Percentiles rank a stretch among this genome's conserved stretches.
phyloP scores from a whole-genome alignment of 176 grass and related monocot species.

The Saccharum spontaneum region DNA sequence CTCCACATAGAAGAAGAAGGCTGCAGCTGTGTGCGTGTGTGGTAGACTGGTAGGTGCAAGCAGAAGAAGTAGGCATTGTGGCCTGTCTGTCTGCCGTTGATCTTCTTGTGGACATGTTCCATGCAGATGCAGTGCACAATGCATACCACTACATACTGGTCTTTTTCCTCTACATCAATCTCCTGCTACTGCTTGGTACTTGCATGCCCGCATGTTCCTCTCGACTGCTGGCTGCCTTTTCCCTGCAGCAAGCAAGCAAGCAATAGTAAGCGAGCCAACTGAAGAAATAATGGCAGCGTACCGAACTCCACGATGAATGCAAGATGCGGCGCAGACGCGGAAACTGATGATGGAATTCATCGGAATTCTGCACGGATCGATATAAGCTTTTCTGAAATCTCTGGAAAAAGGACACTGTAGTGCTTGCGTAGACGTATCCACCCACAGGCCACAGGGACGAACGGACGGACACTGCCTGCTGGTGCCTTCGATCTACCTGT shows the following conservation, averaged over 20 bases:
- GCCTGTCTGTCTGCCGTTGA: too few species aligned
- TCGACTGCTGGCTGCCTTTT: neutral
- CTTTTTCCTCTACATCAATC: neutral
- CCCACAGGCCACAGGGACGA: neutral
- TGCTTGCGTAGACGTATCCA: conserved; percentile 15
- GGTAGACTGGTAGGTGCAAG: too few species aligned
- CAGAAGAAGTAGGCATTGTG: too few species aligned
- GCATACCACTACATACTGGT: neutral
- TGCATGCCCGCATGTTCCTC: neutral
- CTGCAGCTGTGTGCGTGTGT: neutral
- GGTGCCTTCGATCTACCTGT: neutral
- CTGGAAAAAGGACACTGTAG: conserved; percentile 8
- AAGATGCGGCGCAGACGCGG: conserved; percentile 31
- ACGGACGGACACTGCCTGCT: too few species aligned
- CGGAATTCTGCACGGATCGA: neutral
- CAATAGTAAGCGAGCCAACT: too few species aligned
- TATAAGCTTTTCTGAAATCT: neutral
- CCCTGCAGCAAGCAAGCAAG: neutral
- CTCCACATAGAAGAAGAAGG: too few species aligned
- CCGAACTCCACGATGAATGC: conserved; percentile 35
- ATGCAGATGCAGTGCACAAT: neutral
- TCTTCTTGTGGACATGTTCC: too few species aligned
- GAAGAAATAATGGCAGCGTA: conserved; percentile 20
- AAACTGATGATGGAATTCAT: conserved; percentile 25
- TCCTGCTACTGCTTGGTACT: too few species aligned